Evolutionary conservation across 768 basidiomycete species (phyloP).

Genomic region (Leccinum uliginosum): DNA sequence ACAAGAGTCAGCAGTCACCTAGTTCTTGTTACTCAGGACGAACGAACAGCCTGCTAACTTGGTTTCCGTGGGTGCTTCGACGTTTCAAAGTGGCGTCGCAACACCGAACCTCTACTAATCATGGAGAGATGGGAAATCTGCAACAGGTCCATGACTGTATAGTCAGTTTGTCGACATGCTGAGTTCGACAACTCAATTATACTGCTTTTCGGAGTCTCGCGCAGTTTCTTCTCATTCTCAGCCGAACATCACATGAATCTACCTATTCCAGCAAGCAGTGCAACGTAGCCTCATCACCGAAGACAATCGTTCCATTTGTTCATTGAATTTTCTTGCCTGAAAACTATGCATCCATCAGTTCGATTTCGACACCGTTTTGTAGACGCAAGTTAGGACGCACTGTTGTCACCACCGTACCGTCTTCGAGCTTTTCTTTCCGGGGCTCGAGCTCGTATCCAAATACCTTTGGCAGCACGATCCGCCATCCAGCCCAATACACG

Average conservation of each 20-base stretch:
- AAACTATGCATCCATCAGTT: neutral
- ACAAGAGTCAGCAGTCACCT: too few relatives aligned
- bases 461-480: slow-evolving; percentile 43
- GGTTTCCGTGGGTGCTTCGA: too few relatives aligned
- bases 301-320: neutral
- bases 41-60: too few relatives aligned
- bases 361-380: neutral
- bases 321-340: neutral
- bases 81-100: too few relatives aligned
- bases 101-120: too few relatives aligned
- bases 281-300: neutral
- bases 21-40: too few relatives aligned
- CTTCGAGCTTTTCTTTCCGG: slow-evolving; percentile 43
- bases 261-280: neutral
- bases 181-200: neutral
- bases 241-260: neutral
- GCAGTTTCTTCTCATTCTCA: too few relatives aligned
- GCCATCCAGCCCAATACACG: slow-evolving; percentile 54
- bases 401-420: slow-evolving; percentile 52
- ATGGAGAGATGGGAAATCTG: neutral
- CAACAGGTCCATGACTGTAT: neutral
- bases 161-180: neutral
- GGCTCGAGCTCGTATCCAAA: slow-evolving; percentile 47
- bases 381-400: slow-evolving; percentile 29
- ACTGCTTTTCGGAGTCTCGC: neutral